Conservation (phyloP, 345 rosid species). For the Aquilaria yunnanensis region DNA sequence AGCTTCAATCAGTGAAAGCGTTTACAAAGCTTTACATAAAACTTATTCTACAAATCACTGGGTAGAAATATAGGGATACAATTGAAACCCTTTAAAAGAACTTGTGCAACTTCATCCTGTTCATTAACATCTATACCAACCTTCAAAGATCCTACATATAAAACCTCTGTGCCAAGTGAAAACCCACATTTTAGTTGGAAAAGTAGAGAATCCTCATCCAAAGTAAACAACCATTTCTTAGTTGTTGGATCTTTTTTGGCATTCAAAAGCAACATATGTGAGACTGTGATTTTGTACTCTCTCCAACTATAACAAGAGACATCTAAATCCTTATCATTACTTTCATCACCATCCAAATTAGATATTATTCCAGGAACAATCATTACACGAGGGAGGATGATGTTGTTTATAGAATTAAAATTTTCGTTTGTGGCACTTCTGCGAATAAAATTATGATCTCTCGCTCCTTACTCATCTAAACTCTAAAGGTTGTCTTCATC, state of each 20-base stretch:
- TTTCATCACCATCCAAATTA: constrained; percentile 33
- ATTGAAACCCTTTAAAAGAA: constrained; percentile 44
- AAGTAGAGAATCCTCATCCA: constrained; percentile 41
- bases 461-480: too few species aligned
- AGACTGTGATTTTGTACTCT: constrained; percentile 40
- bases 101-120: constrained; percentile 58
- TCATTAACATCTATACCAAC: constrained; percentile 44
- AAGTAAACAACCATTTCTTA: constrained; percentile 42
- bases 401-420: too few species aligned
- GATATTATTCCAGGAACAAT: constrained; percentile 60
- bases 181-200: constrained; percentile 48
- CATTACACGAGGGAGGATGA: constrained; percentile 46
- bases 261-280: constrained; percentile 39
- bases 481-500: too few species aligned
- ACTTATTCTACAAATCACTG: constrained; percentile 50
- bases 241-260: constrained; percentile 28
- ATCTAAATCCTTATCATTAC: constrained; percentile 48
- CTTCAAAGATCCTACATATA: constrained; percentile 61
- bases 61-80: constrained; percentile 60
- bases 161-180: constrained; percentile 38
- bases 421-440: too few species aligned
- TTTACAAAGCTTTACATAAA: constrained; percentile 61
- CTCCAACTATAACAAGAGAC: constrained; percentile 28
- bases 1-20: constrained; percentile 45
- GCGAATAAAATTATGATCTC: too few species aligned